Base-by-base conservation (phyloP, 1,139 yeast genomes). In the Yamadazyma sp. region DNA sequence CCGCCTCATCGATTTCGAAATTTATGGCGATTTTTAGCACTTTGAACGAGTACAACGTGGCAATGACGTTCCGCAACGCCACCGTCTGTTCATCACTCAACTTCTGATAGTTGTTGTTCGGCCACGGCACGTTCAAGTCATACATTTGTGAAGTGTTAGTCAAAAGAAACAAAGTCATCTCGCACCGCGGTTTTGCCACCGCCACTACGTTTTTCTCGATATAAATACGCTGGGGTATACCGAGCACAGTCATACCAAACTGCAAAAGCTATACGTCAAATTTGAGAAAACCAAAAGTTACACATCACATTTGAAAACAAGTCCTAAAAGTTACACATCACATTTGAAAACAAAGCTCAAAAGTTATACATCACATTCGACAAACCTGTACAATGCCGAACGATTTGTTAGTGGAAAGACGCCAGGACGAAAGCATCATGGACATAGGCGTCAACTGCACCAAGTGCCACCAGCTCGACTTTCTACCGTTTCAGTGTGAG, bases 51-150 rank as follows among this genome's bases (percentile, higher is more conserved):
- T 77, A 75, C 26, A 80, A 61, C n/a, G 83, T 79, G n/a, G 71
- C 56, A 5, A 85, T 59, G 8, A 78, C 72, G 37, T 72, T 69
- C 47, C 73, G 73, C 36, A 84, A 55, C 28, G 61, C 61, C 1
- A 54, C 53, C 5, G 81, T 50, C 42, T 81, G 78, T 9, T 57
- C 51, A 2, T 59, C 47, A 0, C 73, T 55, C 1, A 80, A 75
- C 22, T 63, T 50, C 3, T 61, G 49, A 55, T 76, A 81, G 48
- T 72, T 68, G 34, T 61, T 56, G 39, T 72, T 77, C 0, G 96
- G 95, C 92, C 95, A 89, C 16, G 81, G 80, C 4, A 89, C 82
- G 57, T 89, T 89, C 46, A 89, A 69, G 62, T 89, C 97, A 48
- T 79, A 83, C 53, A 60, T 46, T 18, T 28, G 4, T 7, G 15